A percentile compares a stretch with the other conserved stretches of the same genome.
These are phyloP conservation scores for Starmerella floris DNA, from an alignment of 805 yeast species.

Conservation along the genomic window DNA sequence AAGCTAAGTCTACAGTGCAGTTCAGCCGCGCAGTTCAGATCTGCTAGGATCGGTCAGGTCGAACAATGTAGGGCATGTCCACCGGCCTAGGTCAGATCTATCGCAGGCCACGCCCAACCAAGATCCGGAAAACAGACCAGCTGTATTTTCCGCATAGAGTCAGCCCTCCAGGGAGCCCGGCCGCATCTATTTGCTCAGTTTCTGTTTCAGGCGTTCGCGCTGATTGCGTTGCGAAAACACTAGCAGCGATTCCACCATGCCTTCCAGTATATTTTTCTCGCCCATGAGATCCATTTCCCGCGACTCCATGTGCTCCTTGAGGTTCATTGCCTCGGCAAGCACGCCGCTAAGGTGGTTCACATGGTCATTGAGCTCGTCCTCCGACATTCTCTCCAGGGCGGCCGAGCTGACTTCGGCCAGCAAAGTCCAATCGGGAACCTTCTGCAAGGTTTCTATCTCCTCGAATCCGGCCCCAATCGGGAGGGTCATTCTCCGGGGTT, in stretches of 20 bases:
- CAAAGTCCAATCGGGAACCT: slow-evolving; percentile 25
- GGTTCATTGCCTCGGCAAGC: slow-evolving; percentile 29
- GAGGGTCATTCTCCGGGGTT: slow-evolving; percentile 14
- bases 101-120: no score
- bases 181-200: no score
- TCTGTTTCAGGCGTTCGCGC: slow-evolving; percentile 17
- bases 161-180: no score
- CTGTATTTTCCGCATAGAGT: no score
- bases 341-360: slow-evolving; percentile 27
- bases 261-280: slow-evolving; percentile 67
- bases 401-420: slow-evolving; percentile 28
- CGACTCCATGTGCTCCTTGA: slow-evolving; percentile 40
- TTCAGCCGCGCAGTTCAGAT: no score
- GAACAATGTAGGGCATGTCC: no score
- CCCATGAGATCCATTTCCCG: slow-evolving; percentile 37
- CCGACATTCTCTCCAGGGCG: slow-evolving; percentile 28
- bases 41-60: no score
- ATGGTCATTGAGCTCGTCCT: slow-evolving; percentile 31
- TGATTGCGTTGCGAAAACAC: slow-evolving; percentile 61
- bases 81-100: no score
- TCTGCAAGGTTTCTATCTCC: slow-evolving; percentile 13
- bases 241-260: slow-evolving; percentile 76
- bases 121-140: no score
- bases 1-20: no score
- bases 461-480: slow-evolving; percentile 8